phyloP scores from a whole-genome alignment of 1,139 yeast species.

The Taphrina wiesneri region DNA sequence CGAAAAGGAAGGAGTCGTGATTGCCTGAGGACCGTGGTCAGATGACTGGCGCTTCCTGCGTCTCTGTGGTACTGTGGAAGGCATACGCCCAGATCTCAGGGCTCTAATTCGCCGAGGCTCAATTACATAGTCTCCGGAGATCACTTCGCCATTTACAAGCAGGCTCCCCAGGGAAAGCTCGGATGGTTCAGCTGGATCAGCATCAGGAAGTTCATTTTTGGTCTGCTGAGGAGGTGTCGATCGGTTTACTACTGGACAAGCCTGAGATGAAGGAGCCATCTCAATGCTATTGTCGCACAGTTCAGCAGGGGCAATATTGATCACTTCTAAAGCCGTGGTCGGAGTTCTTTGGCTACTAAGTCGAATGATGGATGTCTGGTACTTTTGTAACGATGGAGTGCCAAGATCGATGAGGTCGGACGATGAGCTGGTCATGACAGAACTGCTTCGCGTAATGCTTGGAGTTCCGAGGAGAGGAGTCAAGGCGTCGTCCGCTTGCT shows the following conservation, averaged over 20 bases:
- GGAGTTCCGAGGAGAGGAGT: not conserved
- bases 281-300: not conserved
- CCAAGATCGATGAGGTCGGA: not conserved
- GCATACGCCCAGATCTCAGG: not conserved
- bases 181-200: not conserved
- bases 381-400: not conserved
- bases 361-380: not conserved
- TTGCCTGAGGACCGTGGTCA: not conserved
- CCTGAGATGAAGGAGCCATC: too few relatives aligned
- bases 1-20: not conserved
- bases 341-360: not conserved
- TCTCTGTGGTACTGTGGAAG: not conserved
- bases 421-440: not conserved
- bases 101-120: not conserved
- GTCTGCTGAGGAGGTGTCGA: too few relatives aligned
- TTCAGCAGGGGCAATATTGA: not conserved
- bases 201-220: too few relatives aligned
- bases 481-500: not conserved
- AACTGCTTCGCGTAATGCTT: not conserved
- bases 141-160: not conserved
- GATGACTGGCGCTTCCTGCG: not conserved
- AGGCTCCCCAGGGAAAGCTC: not conserved
- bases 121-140: not conserved
- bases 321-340: not conserved
- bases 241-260: too few relatives aligned